Conservation (phyloP, 345 rosid species). For the Linum lewisii region DNA sequence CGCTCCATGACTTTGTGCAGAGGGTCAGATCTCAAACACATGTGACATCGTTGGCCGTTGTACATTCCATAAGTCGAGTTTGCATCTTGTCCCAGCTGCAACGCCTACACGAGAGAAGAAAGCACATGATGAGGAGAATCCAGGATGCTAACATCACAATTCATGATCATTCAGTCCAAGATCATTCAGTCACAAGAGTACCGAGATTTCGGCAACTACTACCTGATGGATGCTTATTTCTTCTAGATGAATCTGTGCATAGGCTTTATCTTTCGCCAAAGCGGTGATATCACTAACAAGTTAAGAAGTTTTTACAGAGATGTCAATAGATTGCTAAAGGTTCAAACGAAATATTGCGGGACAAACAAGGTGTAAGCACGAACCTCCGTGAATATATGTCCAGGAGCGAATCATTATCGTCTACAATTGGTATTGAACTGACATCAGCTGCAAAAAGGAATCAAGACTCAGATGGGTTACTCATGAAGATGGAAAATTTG, state of each 20-base stretch:
- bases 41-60: slow-evolving; percentile 71
- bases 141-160: too few relatives aligned
- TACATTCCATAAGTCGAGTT: slow-evolving; percentile 33
- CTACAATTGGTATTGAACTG: slow-evolving; percentile 86
- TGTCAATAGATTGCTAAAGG: neutral
- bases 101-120: slow-evolving; percentile 34
- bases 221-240: slow-evolving; percentile 93
- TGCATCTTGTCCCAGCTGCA: slow-evolving; percentile 73
- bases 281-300: slow-evolving; percentile 71
- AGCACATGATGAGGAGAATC: neutral
- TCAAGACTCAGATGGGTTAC: slow-evolving; percentile 4
- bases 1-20: slow-evolving; percentile 79
- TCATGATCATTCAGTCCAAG: neutral
- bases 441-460: slow-evolving; percentile 56
- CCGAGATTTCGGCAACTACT: slow-evolving; percentile 9
- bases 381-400: slow-evolving; percentile 84
- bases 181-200: slow-evolving; percentile 3
- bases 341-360: neutral
- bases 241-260: slow-evolving; percentile 82
- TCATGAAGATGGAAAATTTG: neutral
- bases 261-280: slow-evolving; percentile 81
- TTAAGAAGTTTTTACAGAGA: neutral
- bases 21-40: slow-evolving; percentile 76
- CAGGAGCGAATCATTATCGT: slow-evolving; percentile 69
- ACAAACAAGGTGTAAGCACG: neutral